Evolutionary conservation across 805 yeast species (phyloP).

Genomic region (Pichia phayaonensis): DNA sequence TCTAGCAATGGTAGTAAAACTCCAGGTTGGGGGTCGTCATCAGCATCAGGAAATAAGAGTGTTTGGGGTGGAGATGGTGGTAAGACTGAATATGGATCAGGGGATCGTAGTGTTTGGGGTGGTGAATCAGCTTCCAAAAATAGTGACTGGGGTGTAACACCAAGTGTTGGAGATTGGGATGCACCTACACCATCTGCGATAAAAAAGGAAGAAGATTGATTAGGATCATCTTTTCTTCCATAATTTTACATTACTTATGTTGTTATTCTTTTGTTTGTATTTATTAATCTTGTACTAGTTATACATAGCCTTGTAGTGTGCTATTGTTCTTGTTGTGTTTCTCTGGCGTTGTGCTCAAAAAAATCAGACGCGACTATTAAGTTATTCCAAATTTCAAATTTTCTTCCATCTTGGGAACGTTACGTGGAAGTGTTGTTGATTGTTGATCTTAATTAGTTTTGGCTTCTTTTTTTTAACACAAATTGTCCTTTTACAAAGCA

Average conservation of each 20-base stretch:
- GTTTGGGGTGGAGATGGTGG: conserved; percentile 36
- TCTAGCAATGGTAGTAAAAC: conserved; percentile 26
- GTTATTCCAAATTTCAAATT: neutral
- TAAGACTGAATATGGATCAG: conserved; percentile 24
- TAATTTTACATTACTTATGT: neutral
- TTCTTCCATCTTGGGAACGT: neutral
- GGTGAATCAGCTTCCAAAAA: conserved; percentile 36
- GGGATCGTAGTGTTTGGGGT: conserved; percentile 14
- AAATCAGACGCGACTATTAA: neutral
- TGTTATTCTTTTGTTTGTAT: neutral
- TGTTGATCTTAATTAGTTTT: neutral
- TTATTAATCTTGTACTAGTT: neutral
- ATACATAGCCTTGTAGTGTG: too few relatives aligned
- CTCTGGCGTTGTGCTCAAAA: neutral
- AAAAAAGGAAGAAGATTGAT: conserved; percentile 22
- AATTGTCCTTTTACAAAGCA: too few relatives aligned
- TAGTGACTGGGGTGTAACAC: conserved; percentile 35
- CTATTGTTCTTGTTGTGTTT: too few relatives aligned
- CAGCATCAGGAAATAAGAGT: conserved; percentile 27
- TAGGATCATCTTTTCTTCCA: neutral
- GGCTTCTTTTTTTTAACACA: neutral
- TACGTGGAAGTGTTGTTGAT: neutral
- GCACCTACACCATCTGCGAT: conserved; percentile 36
- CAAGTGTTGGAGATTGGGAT: conserved; percentile 40
- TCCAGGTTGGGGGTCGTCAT: conserved; percentile 44